Base-by-base conservation (phyloP, 225 moss, liverwort and hornwort species). In the Anthoceros angustus region DNA sequence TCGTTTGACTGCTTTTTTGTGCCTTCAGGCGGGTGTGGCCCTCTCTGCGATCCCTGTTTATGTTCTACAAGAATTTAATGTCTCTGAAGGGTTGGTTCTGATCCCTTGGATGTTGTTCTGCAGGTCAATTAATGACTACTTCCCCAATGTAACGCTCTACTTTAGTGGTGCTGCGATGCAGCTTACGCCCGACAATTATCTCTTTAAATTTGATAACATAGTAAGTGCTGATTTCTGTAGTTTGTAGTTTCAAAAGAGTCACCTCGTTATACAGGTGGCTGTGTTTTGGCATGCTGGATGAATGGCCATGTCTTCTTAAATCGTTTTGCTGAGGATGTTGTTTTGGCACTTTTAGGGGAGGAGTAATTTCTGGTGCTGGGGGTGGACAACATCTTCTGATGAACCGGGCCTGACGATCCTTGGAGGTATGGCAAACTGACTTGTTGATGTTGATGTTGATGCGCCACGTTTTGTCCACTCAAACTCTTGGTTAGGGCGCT, bases 91-190 rank as follows among this genome's bases (percentile, higher is more conserved):
- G n/a, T 10, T 42, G 16, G 23, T n/a, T 64, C 41, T 62, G 62
- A 10, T 23, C n/a, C 14, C 25, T 42, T 15, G n/a, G 25, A 42
- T 48, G 50, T 25, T 42, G 24, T 62, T 68, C 32, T 42, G 26
- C 79, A 79, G 82, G 55, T 49, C 74, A 61, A 23, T 77, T 66
- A 55, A 55, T 16, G 9, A 49, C 2, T 42, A 50, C 23, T 83
- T 83, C 25, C 82, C 82, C 42, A 3, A 50, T 10, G 76, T 79
- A 24, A 83, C 76, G 23, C 75, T 83, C 24, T 69, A 42, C 18
- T 83, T 83, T 68, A 43, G 64, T 0, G 74, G 74, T 68, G 82
- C 79, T 41, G 42, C 69, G 16, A 83, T 83, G 82, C 0, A 66
- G 21, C 74, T 83, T 8, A 66, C 60, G 20, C 79, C 79, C 2